Base-by-base conservation (phyloP, 495 filamentous ascomycete species). In the Amniculicola lignicola region DNA sequence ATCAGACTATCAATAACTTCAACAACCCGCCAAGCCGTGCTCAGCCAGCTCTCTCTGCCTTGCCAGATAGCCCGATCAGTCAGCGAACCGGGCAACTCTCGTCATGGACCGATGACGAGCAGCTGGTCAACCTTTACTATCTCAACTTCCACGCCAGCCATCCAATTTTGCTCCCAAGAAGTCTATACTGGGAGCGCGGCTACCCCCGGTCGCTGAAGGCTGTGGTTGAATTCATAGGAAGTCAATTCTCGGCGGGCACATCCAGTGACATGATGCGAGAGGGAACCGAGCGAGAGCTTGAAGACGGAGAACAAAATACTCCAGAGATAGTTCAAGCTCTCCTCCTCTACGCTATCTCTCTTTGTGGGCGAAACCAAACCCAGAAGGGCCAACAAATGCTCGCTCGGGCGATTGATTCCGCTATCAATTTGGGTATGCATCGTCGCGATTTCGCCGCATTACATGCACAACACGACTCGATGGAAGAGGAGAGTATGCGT, bases 111-210 rank as follows among this genome's bases (percentile, higher is more conserved):
- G 41, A 45, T 25, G 41, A 45, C 22, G 41, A 45, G 22, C 41
- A 22, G 41, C 22, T 45, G 16, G 41, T 45, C 45, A 31, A 49
- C 19, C 11, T 31, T 4, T 49, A 31, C 45, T 49, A 12, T 36
- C 45, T 49, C 45, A 31, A 49, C 28, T 49, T 49, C 19, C 29
- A 49, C 29, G 14, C 6, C 19, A 49, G 25, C n/a, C 45, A 49
- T 49, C 45, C 45, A 9, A 12, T 49, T 10, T 22, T 49, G 28
- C 23, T 36, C 12, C 45, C 45, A 6, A 12, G 27, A 12, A 15
- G 28, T 36, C 28, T 31, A 18, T 49, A 49, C 27, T 33, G 29
- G n/a, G n/a, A 31, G 22, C 29, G 25, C n/a, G 19, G 5, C 15
- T 49, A 49, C 29, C 28, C 45, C 25, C 45, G 25, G 5, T 31